A percentile compares a stretch with the other conserved stretches of the same genome.
Conservation (phyloP, 1,284 basidiomycete genomes). For the Marasmius oreades region DNA sequence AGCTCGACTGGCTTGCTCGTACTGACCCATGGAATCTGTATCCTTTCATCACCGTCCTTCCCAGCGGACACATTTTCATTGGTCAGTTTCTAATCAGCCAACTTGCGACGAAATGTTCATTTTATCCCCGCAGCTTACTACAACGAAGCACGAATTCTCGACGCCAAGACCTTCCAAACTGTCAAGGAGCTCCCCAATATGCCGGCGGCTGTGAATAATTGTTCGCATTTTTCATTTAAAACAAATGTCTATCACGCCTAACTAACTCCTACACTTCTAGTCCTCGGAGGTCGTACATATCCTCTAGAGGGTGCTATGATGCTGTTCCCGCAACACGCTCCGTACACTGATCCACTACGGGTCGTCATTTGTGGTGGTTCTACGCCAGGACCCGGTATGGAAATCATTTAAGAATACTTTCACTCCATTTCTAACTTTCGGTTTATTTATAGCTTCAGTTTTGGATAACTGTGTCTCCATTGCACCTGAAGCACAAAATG, state of each 20-base stretch:
- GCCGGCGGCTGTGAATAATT: conserved; percentile 73
- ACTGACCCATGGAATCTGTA: conserved; percentile 77
- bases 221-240: conserved; percentile 23
- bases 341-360: conserved; percentile 67
- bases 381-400: conserved; percentile 42
- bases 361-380: conserved; percentile 79
- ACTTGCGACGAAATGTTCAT: not conserved
- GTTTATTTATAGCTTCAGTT: conserved; percentile 26
- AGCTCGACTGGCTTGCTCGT: conserved; percentile 42
- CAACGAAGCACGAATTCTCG: conserved; percentile 75
- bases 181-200: conserved; percentile 61
- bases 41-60: conserved; percentile 70
- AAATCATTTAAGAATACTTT: not conserved
- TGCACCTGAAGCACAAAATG: conserved; percentile 52
- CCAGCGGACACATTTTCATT: conserved; percentile 62
- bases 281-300: conserved; percentile 71
- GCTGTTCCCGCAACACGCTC: conserved; percentile 63
- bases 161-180: conserved; percentile 62
- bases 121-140: conserved; percentile 51
- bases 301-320: conserved; percentile 72
- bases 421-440: not conserved
- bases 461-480: conserved; percentile 71
- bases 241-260: not conserved
- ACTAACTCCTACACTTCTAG: conserved; percentile 22
- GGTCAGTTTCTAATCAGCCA: conserved; percentile 35